Percentiles rank a stretch among this genome's conserved stretches.
Conservation (phyloP, 805 yeast genomes). For the Yarrowia sp. region DNA sequence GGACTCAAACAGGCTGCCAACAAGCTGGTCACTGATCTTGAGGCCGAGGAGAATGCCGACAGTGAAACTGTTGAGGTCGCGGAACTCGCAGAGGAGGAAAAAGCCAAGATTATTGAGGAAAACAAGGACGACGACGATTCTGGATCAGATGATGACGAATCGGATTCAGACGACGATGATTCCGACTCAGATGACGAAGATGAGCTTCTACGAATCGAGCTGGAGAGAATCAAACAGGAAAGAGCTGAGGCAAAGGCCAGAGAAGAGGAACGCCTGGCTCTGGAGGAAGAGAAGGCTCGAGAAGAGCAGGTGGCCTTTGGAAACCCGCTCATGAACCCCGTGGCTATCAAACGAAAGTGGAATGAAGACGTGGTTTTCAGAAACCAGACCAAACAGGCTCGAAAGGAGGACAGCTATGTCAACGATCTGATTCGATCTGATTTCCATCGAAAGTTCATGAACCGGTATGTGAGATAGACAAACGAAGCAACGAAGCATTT, state of each 20-base stretch:
- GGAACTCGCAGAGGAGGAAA: neutral
- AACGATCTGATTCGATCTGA: constrained; percentile 52
- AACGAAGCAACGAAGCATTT: neutral
- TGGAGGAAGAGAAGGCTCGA: constrained; percentile 41
- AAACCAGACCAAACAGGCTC: constrained; percentile 48
- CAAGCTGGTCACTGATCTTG: constrained; percentile 6
- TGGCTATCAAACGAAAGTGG: constrained; percentile 48
- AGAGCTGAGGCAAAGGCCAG: constrained; percentile 46
- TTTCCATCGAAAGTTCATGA: constrained; percentile 51
- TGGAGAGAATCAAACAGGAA: constrained; percentile 50
- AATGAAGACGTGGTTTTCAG: constrained; percentile 50
- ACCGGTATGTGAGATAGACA: constrained; percentile 47
- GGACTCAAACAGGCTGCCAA: constrained; percentile 40
- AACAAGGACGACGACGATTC: constrained; percentile 41
- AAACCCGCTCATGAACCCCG: constrained; percentile 48
- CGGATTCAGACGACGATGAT: constrained; percentile 34
- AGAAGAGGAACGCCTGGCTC: constrained; percentile 42
- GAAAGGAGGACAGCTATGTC: constrained; percentile 45
- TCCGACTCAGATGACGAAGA: constrained; percentile 49
- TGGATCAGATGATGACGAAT: constrained; percentile 37
- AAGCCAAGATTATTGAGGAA: constrained; percentile 23
- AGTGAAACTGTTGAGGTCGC: neutral
- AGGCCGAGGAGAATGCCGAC: constrained; percentile 2
- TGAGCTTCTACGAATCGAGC: constrained; percentile 48
- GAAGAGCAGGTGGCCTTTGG: constrained; percentile 46